A percentile compares a stretch with the other conserved stretches of the same genome.
Conservation (phyloP, 164 flowering plant species). For the Stephania yunnanensis region DNA sequence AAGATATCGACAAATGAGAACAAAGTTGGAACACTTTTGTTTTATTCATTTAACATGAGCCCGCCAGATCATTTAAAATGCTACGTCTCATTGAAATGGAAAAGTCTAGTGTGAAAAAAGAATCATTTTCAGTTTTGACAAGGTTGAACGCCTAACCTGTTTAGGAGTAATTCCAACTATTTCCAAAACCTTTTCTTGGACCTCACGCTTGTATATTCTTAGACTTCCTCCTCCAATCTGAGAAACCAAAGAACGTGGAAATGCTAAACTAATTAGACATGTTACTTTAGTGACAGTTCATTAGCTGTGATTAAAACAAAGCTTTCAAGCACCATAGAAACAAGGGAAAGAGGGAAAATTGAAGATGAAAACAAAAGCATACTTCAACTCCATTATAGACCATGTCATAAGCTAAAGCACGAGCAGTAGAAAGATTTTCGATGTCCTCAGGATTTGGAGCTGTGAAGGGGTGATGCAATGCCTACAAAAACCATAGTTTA, state of each 20-base stretch:
- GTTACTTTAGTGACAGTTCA: background rate
- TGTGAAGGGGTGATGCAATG: conserved; percentile 97
- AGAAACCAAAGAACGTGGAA: conserved; percentile 6
- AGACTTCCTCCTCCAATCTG: conserved; percentile 99
- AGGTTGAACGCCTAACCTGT: conserved; percentile 42
- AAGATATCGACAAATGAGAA: background rate
- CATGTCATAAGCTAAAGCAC: conserved; percentile 98
- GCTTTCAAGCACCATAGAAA: background rate
- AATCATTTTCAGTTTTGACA: no score
- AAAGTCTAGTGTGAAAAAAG: no score
- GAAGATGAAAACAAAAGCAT: conserved; percentile 1
- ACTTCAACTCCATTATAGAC: conserved; percentile 99
- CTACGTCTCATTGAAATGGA: no score
- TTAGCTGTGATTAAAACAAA: background rate
- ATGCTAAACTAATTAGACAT: background rate
- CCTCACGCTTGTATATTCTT: conserved; percentile 81
- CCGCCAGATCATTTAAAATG: background rate
- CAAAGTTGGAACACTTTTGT: background rate
- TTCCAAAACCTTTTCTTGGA: conserved; percentile 83
- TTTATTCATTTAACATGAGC: background rate
- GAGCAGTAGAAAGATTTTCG: conserved; percentile 74
- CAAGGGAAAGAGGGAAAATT: background rate
- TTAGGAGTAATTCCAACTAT: conserved; percentile 71
- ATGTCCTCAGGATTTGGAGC: conserved; percentile 92
- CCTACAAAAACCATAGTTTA: conserved; percentile 34